phyloP scores from a whole-genome alignment of 148 eudicot species.

The Spergularia marina region DNA sequence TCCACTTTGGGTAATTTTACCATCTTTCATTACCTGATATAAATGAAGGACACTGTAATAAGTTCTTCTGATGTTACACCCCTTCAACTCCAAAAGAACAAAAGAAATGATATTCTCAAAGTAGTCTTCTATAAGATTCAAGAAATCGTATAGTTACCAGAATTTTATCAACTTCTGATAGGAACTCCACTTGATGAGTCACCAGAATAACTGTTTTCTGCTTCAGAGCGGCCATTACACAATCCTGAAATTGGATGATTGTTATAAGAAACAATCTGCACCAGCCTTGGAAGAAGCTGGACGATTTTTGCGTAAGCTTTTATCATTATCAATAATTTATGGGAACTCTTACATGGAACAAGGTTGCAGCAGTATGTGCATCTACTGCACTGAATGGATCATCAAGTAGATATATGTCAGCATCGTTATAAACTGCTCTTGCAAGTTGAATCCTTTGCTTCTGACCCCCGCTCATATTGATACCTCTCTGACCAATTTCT shows the following conservation, averaged over 20 bases:
- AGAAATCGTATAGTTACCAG: conserved; percentile 32
- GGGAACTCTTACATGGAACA: conserved; percentile 41
- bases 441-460: conserved; percentile 61
- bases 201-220: conserved; percentile 58
- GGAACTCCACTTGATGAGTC: conserved; percentile 66
- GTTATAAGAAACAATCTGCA: not conserved
- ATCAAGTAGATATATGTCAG: conserved; percentile 59
- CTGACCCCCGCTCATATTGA: conserved; percentile 65
- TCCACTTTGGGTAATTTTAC: conserved; percentile 4
- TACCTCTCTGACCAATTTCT: conserved; percentile 61
- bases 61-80: no score
- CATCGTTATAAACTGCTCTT: conserved; percentile 56
- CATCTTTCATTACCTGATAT: conserved; percentile 8
- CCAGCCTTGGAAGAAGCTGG: not conserved
- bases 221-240: conserved; percentile 54
- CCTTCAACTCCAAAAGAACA: no score
- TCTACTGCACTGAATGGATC: conserved; percentile 79
- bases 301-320: not conserved
- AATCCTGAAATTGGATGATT: conserved; percentile 37
- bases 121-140: no score
- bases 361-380: conserved; percentile 58
- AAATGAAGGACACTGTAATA: no score
- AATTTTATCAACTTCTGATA: conserved; percentile 46
- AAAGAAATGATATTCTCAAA: no score
- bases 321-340: not conserved